Base-by-base conservation (phyloP, 345 rosid species). In the Alliaria petiolata region DNA sequence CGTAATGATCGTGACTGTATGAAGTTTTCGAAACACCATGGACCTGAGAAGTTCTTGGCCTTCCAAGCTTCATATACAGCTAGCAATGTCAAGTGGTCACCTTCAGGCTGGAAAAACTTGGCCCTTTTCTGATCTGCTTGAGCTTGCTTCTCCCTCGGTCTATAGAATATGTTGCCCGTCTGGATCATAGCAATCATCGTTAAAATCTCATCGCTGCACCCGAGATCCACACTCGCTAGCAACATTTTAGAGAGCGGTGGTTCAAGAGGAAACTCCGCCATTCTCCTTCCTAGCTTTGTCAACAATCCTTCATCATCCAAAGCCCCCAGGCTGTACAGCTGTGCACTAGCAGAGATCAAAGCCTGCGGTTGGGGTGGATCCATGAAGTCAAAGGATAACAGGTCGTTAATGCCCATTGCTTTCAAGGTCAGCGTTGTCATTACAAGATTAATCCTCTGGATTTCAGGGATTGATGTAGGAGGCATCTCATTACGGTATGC, bases 31-130 rank as follows among this genome's bases (percentile, higher is more conserved):
- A 83, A 87, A 79, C 98, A 93, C 96, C 92, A 93, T 34, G 96
- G 90, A 42, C 89, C 96, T 3, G 97, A 87, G 79, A 89, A 90
- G 75, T 85, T 87, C 58, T 91, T 87, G 1, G 87, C 90, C 79
- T 89, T 93, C 98, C 98, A 93, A 35, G 93, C 96, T 79, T 90
- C 96, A 33, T 93, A 93, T 0, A 90, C 91, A 14, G 97, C 97
- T 50, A 93, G 92, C 54, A 89, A 79, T 16, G 97, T 93, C 85
- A 93, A 74, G 76, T 91, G 96, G 76, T 91, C 98, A 47, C 97
- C 98, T 82, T 87, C 91, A 0, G 91, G 91, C 84, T 85, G 95
- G 81, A 91, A 86, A 84, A 91, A 91, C 71, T 89, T 91, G 47
- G 97, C 96, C 69, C 87, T 83, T 82, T 89, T 93, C 77, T 87